Conservation (phyloP, 805 yeast species). For the Starmerella geochares region DNA sequence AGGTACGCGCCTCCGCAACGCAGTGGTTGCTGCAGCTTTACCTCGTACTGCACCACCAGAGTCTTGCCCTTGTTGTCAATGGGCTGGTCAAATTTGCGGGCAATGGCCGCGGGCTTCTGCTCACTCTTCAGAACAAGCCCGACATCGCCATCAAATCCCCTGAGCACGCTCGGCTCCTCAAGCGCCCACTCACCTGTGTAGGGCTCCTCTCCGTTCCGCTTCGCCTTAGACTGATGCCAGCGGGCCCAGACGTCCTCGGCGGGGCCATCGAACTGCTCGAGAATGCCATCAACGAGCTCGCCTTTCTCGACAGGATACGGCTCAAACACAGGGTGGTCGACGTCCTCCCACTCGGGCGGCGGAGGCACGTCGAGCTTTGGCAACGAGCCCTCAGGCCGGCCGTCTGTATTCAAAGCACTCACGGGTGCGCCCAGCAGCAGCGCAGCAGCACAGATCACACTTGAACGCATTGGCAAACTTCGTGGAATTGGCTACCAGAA, state of each 20-base stretch:
- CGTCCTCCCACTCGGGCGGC: conserved; percentile 20
- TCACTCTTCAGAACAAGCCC: conserved; percentile 68
- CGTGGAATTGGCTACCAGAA: neutral
- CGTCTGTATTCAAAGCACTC: conserved; percentile 11
- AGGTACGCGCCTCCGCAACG: conserved; percentile 86
- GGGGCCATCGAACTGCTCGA: conserved; percentile 34
- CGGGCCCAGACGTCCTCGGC: conserved; percentile 27
- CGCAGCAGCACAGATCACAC: conserved; percentile 4
- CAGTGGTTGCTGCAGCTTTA: conserved; percentile 67
- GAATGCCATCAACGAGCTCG: conserved; percentile 22
- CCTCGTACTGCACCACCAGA: conserved; percentile 80
- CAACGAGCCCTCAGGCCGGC: conserved; percentile 10
- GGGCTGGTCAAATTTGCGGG: conserved; percentile 46
- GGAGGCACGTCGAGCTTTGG: conserved; percentile 18
- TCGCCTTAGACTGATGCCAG: conserved; percentile 41
- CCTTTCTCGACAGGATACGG: conserved; percentile 22
- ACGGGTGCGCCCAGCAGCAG: conserved; percentile 11
- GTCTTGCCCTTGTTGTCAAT: conserved; percentile 47
- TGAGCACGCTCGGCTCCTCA: conserved; percentile 48
- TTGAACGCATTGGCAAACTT: conserved; percentile 3
- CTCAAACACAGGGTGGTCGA: conserved; percentile 26
- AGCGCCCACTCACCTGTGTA: conserved; percentile 71
- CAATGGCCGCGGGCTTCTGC: conserved; percentile 76
- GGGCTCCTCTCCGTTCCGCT: conserved; percentile 30
- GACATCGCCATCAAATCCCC: conserved; percentile 55